Percentiles rank a stretch among this genome's conserved stretches.
These are phyloP conservation scores for Talaromyces sp. DNA, from an alignment of 2,329 filamentous ascomycete species.

Conservation along the genomic window DNA sequence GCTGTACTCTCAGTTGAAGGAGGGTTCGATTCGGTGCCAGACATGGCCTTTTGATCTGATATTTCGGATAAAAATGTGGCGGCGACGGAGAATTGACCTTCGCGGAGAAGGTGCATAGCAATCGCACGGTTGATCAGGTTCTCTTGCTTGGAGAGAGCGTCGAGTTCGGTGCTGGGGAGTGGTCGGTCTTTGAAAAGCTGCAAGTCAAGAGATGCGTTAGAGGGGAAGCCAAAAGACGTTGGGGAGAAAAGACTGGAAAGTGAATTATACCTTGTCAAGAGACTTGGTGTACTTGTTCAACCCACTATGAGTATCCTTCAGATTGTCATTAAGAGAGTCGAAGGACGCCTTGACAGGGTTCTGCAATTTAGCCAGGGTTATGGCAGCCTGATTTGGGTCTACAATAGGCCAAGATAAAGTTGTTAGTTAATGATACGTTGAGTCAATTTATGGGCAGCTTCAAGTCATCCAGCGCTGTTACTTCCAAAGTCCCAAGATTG, in stretches of 20 bases:
- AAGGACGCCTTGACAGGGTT: conserved; percentile 81
- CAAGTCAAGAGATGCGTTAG: background rate
- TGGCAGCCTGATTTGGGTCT: conserved; percentile 71
- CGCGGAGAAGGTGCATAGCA: conserved; percentile 91
- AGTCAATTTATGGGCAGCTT: background rate
- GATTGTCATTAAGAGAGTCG: conserved; percentile 75
- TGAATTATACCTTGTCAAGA: conserved; percentile 69
- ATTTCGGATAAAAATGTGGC: conserved; percentile 80
- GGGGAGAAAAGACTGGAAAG: background rate
- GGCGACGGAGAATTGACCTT: conserved; percentile 89
- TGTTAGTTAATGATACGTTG: background rate
- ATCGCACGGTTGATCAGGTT: conserved; percentile 88
- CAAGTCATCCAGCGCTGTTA: conserved; percentile 13
- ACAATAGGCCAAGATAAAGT: conserved; percentile 9
- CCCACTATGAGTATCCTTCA: conserved; percentile 80
- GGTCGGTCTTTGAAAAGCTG: conserved; percentile 70
- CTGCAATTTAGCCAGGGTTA: conserved; percentile 81
- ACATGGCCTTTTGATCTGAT: conserved; percentile 47
- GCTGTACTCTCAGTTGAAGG: conserved; percentile 43
- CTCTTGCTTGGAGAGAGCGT: conserved; percentile 75
- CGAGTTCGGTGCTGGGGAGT: conserved; percentile 75
- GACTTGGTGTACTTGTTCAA: conserved; percentile 84
- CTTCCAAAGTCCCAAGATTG: background rate
- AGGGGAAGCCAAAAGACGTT: background rate
- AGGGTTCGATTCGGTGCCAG: conserved; percentile 30